These are phyloP conservation scores for Tilletia horrida DNA, from an alignment of 1,284 basidiomycete genomes.

Conservation along the genomic window DNA sequence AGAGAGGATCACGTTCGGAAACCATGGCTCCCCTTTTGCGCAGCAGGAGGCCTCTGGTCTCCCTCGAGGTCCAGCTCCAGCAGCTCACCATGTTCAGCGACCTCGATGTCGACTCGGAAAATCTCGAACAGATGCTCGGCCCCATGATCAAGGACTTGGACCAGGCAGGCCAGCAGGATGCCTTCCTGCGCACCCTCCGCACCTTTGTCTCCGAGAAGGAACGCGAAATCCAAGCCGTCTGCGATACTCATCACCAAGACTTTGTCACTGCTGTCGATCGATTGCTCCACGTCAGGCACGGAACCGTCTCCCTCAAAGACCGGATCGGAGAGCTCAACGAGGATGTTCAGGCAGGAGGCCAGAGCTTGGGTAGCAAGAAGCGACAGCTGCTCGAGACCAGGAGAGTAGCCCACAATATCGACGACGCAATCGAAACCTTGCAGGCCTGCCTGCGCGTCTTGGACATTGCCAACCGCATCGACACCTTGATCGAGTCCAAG, in stretches of 20 bases:
- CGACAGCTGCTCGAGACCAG: conserved; percentile 69
- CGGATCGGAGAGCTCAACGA: conserved; percentile 63
- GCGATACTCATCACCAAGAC: conserved; percentile 85
- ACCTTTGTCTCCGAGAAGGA: conserved; percentile 88
- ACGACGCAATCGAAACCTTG: conserved; percentile 90
- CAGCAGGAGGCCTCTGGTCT: conserved; percentile 37
- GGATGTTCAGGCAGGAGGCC: conserved; percentile 58
- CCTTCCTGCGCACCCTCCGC: conserved; percentile 81
- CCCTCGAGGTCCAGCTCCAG: conserved; percentile 52
- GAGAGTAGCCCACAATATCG: conserved; percentile 85
- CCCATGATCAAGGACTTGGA: conserved; percentile 65
- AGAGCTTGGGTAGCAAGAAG: conserved; percentile 43
- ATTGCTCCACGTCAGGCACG: conserved; percentile 83
- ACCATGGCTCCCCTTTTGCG: conserved; percentile 13
- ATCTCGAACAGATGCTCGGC: conserved; percentile 52
- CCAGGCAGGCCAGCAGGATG: conserved; percentile 81
- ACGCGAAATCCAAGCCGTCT: conserved; percentile 90
- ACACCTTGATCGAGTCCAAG: conserved; percentile 80
- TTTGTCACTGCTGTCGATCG: conserved; percentile 95
- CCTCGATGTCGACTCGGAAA: conserved; percentile 48
- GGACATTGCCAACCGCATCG: conserved; percentile 89
- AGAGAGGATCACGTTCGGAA: too few species aligned
- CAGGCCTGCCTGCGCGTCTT: conserved; percentile 87
- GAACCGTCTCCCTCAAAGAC: conserved; percentile 61
- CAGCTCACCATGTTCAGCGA: conserved; percentile 53